phyloP scores from a whole-genome alignment of 345 rosid genomes.

The Clausena lansium region DNA sequence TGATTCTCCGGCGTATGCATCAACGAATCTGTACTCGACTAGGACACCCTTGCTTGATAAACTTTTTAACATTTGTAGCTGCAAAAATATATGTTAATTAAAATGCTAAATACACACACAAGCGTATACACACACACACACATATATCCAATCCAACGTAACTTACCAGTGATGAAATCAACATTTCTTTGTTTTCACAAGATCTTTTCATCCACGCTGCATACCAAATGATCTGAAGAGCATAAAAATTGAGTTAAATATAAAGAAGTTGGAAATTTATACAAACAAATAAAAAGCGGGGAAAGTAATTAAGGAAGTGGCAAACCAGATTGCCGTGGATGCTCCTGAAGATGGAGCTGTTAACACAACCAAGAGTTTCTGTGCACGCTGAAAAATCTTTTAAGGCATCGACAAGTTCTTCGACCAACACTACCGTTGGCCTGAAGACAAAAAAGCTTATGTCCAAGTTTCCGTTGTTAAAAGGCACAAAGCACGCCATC shows the following conservation, averaged over 20 bases:
- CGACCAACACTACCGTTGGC: conserved; percentile 39
- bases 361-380: conserved; percentile 48
- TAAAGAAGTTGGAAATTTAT: neutral
- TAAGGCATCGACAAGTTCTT: conserved; percentile 40
- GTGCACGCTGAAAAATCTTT: conserved; percentile 36
- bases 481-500: conserved; percentile 50
- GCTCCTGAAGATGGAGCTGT: conserved; percentile 53
- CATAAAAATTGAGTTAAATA: neutral
- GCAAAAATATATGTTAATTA: no score
- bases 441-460: conserved; percentile 38
- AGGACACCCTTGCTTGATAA: conserved; percentile 44
- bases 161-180: conserved; percentile 45
- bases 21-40: conserved; percentile 40
- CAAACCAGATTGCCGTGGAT: conserved; percentile 64
- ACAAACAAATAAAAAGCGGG: neutral
- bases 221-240: conserved; percentile 59
- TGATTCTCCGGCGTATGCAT: conserved; percentile 55
- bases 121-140: no score
- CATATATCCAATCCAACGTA: no score
- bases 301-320: neutral
- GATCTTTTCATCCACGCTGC: conserved; percentile 60
- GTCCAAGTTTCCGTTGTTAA: conserved; percentile 43
- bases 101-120: no score
- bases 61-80: conserved; percentile 40
- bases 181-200: conserved; percentile 37